Evolutionary conservation across 306 rosid species (phyloP), one percentile per base, ranked within the genome.

Genomic region (Trifolium fragiferum): DNA sequence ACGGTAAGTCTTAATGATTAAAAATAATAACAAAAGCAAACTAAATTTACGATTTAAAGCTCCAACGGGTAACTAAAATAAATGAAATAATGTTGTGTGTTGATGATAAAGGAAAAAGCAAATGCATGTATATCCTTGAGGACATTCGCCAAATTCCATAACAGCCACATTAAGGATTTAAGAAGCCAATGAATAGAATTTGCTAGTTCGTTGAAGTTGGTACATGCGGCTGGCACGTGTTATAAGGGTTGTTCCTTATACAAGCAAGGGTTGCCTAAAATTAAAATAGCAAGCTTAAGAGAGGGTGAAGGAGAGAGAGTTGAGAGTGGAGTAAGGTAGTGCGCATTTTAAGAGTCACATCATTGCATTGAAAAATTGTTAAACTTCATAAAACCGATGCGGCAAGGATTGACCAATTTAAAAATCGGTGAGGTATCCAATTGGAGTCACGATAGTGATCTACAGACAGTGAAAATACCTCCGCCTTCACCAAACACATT

Each of bases 51-150:
- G 35, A n/a, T 30, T 27, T 66, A 21, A 66, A 57, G 41, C 16
- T 65, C 63, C 44, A 15, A 13, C 2, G 43, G 35, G 44, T 35
- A 61, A 54, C 54, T 38, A 60, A 5, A 44, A 38, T 68, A 15
- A 71, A 64, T 78, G 82, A 53, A 18, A 63, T 53, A 44, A 64
- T 51, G 49, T 50, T 27, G 3, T 53, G 30, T 72, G 60, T 43
- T 8, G 2, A 37, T 21, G 71, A 25, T 18, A 50, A 70, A 23
- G 66, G 37, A 23, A 58, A 30, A 30, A 30, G 4, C 32, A 27
- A 30, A 30, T 10, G 55, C 20, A 20, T 20, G 10, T 54, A 10
- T 20, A 6, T 14, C 30, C 12, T 54, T 20, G 10, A 54, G 64
- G 10, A 25, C 64, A 58, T 57, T 50, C 0, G 4, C 23, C 5